A percentile compares a stretch with the other conserved stretches of the same genome.
Evolutionary conservation across 345 rosid genomes (phyloP).

Genomic region (Eutrema yunnanense): DNA sequence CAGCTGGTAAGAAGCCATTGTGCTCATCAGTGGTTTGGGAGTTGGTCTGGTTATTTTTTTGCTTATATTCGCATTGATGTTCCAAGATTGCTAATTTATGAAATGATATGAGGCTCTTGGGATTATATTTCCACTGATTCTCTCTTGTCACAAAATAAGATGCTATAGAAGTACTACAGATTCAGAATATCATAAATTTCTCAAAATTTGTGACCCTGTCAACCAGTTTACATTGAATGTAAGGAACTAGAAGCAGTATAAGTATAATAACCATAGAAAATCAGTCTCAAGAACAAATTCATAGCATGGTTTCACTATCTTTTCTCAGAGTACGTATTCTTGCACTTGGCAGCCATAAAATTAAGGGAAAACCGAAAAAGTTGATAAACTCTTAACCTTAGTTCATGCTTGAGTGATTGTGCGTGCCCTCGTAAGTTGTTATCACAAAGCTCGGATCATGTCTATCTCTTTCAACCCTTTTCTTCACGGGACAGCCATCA

Average conservation of each 20-base stretch:
- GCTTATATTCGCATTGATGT: neutral
- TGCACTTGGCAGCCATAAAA: neutral
- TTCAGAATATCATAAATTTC: neutral
- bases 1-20: neutral
- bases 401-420: constrained; percentile 45
- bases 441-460: constrained; percentile 72
- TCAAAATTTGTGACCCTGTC: neutral
- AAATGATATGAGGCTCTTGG: neutral
- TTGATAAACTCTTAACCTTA: neutral
- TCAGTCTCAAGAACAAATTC: constrained; percentile 5
- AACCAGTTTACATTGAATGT: neutral
- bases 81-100: neutral
- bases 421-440: constrained; percentile 78
- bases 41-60: neutral
- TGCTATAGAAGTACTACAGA: neutral
- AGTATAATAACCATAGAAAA: neutral
- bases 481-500: constrained; percentile 82
- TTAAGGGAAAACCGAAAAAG: neutral
- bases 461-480: constrained; percentile 80
- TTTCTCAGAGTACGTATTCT: neutral
- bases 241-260: neutral
- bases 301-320: constrained; percentile 9
- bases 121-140: neutral
- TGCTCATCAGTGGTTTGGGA: neutral
- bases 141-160: neutral